These are phyloP conservation scores for Saccharomyces hybrid DNA, from an alignment of 1,139 yeast species.

Conservation along the genomic window DNA sequence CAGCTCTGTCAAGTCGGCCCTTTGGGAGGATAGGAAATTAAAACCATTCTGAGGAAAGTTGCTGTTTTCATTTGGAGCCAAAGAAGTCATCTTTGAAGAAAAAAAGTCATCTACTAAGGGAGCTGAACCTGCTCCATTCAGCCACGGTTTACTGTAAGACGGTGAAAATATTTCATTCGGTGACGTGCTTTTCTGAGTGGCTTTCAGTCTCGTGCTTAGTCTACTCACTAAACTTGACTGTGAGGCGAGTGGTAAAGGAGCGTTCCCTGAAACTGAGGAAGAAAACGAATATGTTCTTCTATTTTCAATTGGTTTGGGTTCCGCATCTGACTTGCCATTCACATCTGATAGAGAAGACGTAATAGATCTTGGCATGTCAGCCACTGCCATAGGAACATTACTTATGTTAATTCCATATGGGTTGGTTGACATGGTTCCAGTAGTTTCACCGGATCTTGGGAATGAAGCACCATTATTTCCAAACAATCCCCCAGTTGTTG, in stretches of 20 bases:
- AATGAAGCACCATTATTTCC: conserved; percentile 4
- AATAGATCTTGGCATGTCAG: conserved; percentile 35
- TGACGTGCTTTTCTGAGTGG: conserved; percentile 22
- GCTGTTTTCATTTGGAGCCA: background rate
- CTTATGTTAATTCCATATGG: conserved; percentile 28
- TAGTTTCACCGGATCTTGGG: background rate
- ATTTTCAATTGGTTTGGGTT: background rate
- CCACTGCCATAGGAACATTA: conserved; percentile 21
- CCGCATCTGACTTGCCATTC: background rate
- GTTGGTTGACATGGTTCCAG: conserved; percentile 9
- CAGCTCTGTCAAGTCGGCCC: conserved; percentile 17
- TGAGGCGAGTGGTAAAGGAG: conserved; percentile 10
- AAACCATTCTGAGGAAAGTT: conserved; percentile 3
- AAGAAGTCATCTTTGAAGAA: background rate
- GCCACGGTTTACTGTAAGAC: conserved; percentile 20
- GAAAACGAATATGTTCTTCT: conserved; percentile 21
- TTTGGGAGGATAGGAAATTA: conserved; percentile 10
- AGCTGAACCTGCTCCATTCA: conserved; percentile 3
- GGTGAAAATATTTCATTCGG: conserved; percentile 35
- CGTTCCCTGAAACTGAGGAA: conserved; percentile 11
- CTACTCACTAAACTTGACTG: conserved; percentile 32
- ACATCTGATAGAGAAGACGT: conserved; percentile 13
- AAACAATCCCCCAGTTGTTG: conserved; percentile 4
- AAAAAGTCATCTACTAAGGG: background rate
- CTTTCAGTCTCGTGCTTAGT: conserved; percentile 30